phyloP scores from a whole-genome alignment of 2,329 filamentous ascomycete species.

The Aspergillus pseudonomiae region DNA sequence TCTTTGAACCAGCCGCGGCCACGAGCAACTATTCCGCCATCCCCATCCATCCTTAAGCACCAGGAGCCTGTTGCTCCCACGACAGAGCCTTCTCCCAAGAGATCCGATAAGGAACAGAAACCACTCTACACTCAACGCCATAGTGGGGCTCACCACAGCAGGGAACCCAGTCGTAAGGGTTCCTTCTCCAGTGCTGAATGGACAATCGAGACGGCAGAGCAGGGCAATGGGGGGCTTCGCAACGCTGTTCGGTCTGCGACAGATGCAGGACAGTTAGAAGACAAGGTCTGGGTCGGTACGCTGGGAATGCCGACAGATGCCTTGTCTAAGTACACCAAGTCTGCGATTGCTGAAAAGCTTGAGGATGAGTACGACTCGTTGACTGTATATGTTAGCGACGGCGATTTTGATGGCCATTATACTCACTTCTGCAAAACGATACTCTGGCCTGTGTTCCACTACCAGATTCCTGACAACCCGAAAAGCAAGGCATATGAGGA shows the following conservation, averaged over 20 bases:
- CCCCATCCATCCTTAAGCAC: conserved; percentile 74
- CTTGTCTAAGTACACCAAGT: conserved; percentile 72
- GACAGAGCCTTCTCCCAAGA: conserved; percentile 27
- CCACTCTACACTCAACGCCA: conserved; percentile 14
- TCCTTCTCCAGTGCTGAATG: conserved; percentile 78
- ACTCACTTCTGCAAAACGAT: conserved; percentile 97
- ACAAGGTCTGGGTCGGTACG: conserved; percentile 89
- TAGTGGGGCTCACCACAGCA: conserved; percentile 14
- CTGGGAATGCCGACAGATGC: conserved; percentile 93
- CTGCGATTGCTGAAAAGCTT: conserved; percentile 80
- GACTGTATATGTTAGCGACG: conserved; percentile 83
- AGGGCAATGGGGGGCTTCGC: conserved; percentile 88
- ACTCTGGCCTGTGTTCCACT: conserved; percentile 96
- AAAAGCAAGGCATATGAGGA: conserved; percentile 98
- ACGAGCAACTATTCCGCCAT: conserved; percentile 72
- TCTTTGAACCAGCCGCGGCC: conserved; percentile 78
- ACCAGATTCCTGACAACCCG: conserved; percentile 95
- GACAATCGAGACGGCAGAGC: conserved; percentile 80
- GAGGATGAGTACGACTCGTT: conserved; percentile 81
- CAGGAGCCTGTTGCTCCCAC: conserved; percentile 43
- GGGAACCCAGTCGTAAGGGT: conserved; percentile 60
- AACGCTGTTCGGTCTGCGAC: conserved; percentile 82
- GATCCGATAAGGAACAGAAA: conserved; percentile 16
- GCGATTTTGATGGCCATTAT: conserved; percentile 93
- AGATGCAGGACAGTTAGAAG: conserved; percentile 68